Conservation (phyloP, 148 eudicot genomes). For the Diospyros kaki region DNA sequence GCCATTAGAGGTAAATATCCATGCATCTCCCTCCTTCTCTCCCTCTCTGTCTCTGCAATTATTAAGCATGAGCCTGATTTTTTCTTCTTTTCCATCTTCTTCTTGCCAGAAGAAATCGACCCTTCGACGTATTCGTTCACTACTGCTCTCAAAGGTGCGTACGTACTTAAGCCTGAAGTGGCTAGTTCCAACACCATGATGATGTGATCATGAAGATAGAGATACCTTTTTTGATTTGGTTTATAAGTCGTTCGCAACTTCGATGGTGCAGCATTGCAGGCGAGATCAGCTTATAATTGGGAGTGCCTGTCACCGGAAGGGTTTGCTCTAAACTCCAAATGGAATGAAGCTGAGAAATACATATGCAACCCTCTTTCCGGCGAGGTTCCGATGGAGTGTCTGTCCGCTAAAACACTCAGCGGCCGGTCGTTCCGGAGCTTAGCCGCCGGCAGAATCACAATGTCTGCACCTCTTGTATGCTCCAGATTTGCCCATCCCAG, state of each 20-base stretch:
- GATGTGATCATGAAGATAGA: no score
- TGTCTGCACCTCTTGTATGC: conserved; percentile 88
- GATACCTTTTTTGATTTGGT: no score
- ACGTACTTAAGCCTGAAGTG: neutral
- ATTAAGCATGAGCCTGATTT: neutral
- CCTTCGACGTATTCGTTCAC: conserved; percentile 94
- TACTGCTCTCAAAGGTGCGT: conserved; percentile 76
- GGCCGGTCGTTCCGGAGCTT: conserved; percentile 54
- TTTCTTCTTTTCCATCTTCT: neutral
- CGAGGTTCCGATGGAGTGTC: conserved; percentile 89
- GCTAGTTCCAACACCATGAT: no score
- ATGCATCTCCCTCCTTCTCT: neutral
- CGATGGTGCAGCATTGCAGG: conserved; percentile 66
- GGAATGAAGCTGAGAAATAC: conserved; percentile 95
- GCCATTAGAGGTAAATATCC: conserved; percentile 46
- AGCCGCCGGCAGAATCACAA: conserved; percentile 60
- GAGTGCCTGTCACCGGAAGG: conserved; percentile 73
- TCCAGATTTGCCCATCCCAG: conserved; percentile 31
- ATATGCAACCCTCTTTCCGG: conserved; percentile 90
- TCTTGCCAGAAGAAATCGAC: conserved; percentile 70
- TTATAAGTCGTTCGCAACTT: neutral
- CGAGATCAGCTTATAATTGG: conserved; percentile 68
- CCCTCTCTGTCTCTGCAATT: neutral
- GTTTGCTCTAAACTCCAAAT: conserved; percentile 73
- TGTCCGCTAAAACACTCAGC: conserved; percentile 79